These are phyloP conservation scores for Phytophthora chlamydospora DNA, from an alignment of 352 stramenopile species.

Conservation along the genomic window DNA sequence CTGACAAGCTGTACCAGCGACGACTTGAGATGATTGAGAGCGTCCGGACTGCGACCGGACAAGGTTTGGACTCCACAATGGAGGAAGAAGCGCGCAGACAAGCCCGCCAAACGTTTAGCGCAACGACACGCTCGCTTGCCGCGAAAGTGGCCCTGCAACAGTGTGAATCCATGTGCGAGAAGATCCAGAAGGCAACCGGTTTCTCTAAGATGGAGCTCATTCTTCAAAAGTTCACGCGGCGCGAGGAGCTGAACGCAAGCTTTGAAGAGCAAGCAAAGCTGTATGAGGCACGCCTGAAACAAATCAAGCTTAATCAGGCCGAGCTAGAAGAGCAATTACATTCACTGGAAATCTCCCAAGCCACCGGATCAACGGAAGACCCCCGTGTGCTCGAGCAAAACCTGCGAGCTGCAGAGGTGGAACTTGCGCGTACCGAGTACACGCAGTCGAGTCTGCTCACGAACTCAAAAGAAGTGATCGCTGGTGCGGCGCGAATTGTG, in stretches of 20 bases:
- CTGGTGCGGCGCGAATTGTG: slow-evolving; percentile 66
- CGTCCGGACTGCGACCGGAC: slow-evolving; percentile 41
- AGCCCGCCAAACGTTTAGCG: slow-evolving; percentile 37
- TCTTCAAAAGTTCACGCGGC: slow-evolving; percentile 78
- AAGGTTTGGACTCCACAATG: slow-evolving; percentile 21
- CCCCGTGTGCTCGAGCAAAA: slow-evolving; percentile 75
- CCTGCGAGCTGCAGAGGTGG: slow-evolving; percentile 70
- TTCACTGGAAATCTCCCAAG: slow-evolving; percentile 69
- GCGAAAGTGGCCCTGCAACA: slow-evolving; percentile 81
- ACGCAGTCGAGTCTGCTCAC: slow-evolving; percentile 71
- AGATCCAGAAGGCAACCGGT: slow-evolving; percentile 83
- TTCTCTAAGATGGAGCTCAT: slow-evolving; percentile 82
- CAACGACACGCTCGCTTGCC: slow-evolving; percentile 58
- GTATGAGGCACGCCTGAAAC: slow-evolving; percentile 80
- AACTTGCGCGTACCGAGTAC: slow-evolving; percentile 67
- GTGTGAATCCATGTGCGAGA: slow-evolving; percentile 83
- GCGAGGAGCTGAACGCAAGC: slow-evolving; percentile 78
- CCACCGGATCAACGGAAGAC: slow-evolving; percentile 54
- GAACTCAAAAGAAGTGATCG: slow-evolving; percentile 79
- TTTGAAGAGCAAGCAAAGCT: slow-evolving; percentile 85
- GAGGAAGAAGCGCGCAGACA: slow-evolving; percentile 32
- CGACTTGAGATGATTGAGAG: slow-evolving; percentile 79
- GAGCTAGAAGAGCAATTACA: slow-evolving; percentile 79
- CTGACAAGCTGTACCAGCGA: slow-evolving; percentile 70
- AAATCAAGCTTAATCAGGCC: slow-evolving; percentile 76